phyloP scores from a whole-genome alignment of 2,329 filamentous ascomycete species.

The Emmonsia crescens region DNA sequence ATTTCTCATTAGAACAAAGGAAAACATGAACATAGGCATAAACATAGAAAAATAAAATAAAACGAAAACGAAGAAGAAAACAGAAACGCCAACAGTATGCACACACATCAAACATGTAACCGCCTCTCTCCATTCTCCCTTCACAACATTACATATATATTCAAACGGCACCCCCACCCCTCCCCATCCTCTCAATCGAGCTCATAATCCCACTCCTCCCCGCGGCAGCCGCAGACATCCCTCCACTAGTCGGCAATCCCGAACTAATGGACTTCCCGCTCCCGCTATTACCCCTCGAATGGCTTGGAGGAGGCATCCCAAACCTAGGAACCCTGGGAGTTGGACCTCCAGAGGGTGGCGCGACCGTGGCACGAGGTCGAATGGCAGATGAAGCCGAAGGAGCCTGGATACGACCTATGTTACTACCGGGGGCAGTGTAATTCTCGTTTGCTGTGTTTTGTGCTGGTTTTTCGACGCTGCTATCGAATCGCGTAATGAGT shows the following conservation, averaged over 20 bases:
- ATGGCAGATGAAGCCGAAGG: conserved; percentile 18
- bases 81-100: background rate
- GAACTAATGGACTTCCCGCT: conserved; percentile 2
- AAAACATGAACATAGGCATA: background rate
- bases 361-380: conserved; percentile 14
- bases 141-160: background rate
- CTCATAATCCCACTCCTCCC: conserved; percentile 66
- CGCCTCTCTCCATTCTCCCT: background rate
- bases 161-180: conserved; percentile 17
- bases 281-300: conserved; percentile 27
- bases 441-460: conserved; percentile 3
- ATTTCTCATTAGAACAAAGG: background rate
- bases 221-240: conserved; percentile 27
- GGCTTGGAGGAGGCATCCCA: conserved; percentile 20
- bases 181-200: conserved; percentile 81
- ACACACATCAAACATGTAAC: background rate
- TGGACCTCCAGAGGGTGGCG: conserved; percentile 14
- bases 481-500: background rate
- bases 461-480: background rate
- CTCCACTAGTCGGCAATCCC: conserved; percentile 18
- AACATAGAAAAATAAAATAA: background rate
- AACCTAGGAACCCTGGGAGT: conserved; percentile 25
- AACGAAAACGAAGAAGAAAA: background rate
- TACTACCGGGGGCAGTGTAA: background rate
- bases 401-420: conserved; percentile 5